Percentiles rank a stretch among this genome's conserved stretches.
These are phyloP conservation scores for Fusarium sp. DNA, from an alignment of 2,329 filamentous ascomycete species.

Conservation along the genomic window DNA sequence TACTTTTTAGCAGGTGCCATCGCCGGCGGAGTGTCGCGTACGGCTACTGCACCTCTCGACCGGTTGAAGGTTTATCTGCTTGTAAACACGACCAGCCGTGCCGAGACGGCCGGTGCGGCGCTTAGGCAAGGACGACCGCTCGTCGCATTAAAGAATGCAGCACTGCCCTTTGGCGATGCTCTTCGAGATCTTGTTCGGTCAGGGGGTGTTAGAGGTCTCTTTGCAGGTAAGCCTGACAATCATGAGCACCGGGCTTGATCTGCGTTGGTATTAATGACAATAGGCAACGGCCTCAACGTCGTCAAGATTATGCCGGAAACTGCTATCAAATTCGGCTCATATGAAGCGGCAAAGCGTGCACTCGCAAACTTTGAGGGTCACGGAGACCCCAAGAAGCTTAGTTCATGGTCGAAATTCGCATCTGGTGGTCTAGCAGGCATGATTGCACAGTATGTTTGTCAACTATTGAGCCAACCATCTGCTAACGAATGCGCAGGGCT, in stretches of 20 bases:
- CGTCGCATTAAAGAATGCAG: constrained; percentile 70
- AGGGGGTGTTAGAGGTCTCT: constrained; percentile 88
- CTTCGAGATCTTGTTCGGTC: constrained; percentile 82
- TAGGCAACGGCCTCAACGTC: constrained; percentile 95
- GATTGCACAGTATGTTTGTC: constrained; percentile 79
- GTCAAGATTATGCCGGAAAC: constrained; percentile 99
- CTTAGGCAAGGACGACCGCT: constrained; percentile 75
- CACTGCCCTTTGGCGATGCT: constrained; percentile 75
- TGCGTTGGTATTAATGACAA: constrained; percentile 18
- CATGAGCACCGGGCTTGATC: neutral
- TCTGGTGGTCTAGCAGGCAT: constrained; percentile 93
- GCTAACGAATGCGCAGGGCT: constrained; percentile 61
- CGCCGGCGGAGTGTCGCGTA: constrained; percentile 93
- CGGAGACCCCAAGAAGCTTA: constrained; percentile 79
- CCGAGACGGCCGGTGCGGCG: constrained; percentile 68
- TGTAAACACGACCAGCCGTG: constrained; percentile 73
- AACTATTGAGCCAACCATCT: neutral
- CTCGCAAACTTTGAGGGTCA: constrained; percentile 90
- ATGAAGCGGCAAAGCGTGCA: constrained; percentile 91
- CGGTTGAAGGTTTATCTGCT: constrained; percentile 97
- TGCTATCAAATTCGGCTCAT: constrained; percentile 97
- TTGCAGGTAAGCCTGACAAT: constrained; percentile 74
- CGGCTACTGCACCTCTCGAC: constrained; percentile 94
- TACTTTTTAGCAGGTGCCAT: constrained; percentile 97
- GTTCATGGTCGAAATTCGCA: constrained; percentile 85